Evolutionary conservation across 768 basidiomycete species (phyloP).

Genomic region (Butyriboletus loyo): DNA sequence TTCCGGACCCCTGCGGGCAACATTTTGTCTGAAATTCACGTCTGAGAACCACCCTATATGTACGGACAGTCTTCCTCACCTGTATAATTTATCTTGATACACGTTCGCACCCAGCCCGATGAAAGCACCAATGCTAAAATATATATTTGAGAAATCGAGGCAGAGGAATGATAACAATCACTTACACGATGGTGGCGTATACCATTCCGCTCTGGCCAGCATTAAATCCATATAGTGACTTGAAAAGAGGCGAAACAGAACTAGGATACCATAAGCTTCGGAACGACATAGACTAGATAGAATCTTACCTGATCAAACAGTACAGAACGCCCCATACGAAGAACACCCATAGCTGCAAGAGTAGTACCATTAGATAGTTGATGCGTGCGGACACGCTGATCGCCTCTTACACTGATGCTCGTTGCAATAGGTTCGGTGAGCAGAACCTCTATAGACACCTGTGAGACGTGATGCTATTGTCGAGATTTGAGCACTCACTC

Average conservation of each 20-base stretch:
- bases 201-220: slow-evolving; percentile 58
- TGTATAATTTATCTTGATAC: slow-evolving; percentile 47
- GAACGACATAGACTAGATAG: not conserved
- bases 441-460: slow-evolving; percentile 10
- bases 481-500: slow-evolving; percentile 41
- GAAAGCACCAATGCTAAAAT: slow-evolving; percentile 47
- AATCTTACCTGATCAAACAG: slow-evolving; percentile 52
- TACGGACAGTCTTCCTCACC: slow-evolving; percentile 26
- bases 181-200: slow-evolving; percentile 56
- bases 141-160: not conserved
- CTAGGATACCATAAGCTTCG: slow-evolving; percentile 27
- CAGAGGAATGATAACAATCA: not conserved
- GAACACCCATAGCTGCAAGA: slow-evolving; percentile 56
- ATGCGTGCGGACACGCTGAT: not conserved
- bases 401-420: slow-evolving; percentile 59
- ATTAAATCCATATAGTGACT: slow-evolving; percentile 54
- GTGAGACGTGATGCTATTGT: not conserved
- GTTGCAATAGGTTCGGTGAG: slow-evolving; percentile 63
- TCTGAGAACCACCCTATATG: slow-evolving; percentile 12
- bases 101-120: slow-evolving; percentile 44
- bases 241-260: slow-evolving; percentile 55
- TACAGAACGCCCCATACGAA: slow-evolving; percentile 75
- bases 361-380: not conserved
- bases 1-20: slow-evolving; percentile 41
- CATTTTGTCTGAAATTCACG: slow-evolving; percentile 25